Conservation (phyloP, 768 basidiomycete genomes). For the Naematelia encephala region DNA sequence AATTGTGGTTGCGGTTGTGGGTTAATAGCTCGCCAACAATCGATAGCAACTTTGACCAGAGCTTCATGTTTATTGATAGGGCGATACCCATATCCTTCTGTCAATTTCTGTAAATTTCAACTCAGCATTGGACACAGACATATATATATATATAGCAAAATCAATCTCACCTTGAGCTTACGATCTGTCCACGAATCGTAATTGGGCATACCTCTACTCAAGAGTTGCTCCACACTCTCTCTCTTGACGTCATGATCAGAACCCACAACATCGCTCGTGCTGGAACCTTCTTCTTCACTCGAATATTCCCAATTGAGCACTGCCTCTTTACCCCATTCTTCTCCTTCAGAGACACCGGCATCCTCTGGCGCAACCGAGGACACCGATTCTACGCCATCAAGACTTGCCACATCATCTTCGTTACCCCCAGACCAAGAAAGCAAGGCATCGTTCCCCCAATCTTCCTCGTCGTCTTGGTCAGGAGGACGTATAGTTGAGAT, state of each 20-base stretch:
- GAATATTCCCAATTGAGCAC: conserved; percentile 15
- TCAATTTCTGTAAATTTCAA: conserved; percentile 14
- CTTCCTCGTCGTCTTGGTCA: conserved; percentile 20
- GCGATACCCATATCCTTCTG: conserved; percentile 25
- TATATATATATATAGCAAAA: too few species aligned
- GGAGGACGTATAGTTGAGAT: conserved; percentile 12
- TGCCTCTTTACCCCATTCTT: conserved; percentile 27
- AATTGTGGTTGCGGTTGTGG: conserved; percentile 1
- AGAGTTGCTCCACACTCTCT: conserved; percentile 18
- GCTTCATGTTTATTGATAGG: conserved; percentile 18
- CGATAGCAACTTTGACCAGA: conserved; percentile 23
- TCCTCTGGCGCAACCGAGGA: conserved; percentile 23
- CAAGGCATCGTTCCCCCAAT: conserved; percentile 31
- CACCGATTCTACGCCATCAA: conserved; percentile 4
- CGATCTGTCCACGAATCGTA: conserved; percentile 29
- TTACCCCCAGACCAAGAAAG: conserved; percentile 11
- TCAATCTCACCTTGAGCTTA: conserved; percentile 37
- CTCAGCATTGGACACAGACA: too few species aligned
- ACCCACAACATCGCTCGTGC: not conserved
- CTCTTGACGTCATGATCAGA: not conserved
- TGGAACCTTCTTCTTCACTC: conserved; percentile 6
- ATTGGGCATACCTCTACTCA: conserved; percentile 37
- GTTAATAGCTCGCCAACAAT: conserved; percentile 38
- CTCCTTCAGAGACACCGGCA: conserved; percentile 19
- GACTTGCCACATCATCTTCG: not conserved